phyloP scores from a whole-genome alignment of 2,329 filamentous ascomycete species.

The Sarocladium kiliense region DNA sequence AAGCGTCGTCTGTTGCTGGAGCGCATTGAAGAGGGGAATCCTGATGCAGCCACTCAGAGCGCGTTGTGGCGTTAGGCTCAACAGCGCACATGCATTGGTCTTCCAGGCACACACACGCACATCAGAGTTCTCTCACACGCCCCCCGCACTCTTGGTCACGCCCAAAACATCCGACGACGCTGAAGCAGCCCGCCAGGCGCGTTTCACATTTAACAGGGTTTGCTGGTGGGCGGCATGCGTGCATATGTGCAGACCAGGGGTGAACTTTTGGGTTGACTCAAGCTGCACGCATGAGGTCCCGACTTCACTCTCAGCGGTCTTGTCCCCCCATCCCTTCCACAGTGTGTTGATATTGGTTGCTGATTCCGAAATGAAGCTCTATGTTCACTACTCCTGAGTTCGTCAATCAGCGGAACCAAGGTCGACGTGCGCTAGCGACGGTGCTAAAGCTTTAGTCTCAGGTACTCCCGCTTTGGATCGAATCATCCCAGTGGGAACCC shows the following conservation, averaged over 20 bases:
- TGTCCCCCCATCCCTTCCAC: not conserved
- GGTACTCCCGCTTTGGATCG: not conserved
- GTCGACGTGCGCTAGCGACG: not conserved
- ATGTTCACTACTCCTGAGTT: not conserved
- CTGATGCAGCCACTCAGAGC: constrained; percentile 2
- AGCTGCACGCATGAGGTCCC: not conserved
- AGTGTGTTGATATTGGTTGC: not conserved
- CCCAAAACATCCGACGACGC: constrained; percentile 6
- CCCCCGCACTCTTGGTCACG: not conserved
- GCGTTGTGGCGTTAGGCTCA: constrained; percentile 4
- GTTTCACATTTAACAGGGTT: constrained; percentile 15
- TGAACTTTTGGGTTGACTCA: not conserved
- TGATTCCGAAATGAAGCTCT: no score
- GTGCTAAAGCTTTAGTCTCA: not conserved
- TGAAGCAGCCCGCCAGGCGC: constrained; percentile 15
- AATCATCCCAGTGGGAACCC: not conserved
- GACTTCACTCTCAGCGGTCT: not conserved
- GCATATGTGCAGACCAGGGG: not conserved
- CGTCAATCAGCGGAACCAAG: not conserved
- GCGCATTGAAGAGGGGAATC: not conserved
- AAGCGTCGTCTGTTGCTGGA: not conserved
- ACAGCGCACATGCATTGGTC: not conserved
- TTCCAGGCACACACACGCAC: no score
- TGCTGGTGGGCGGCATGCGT: not conserved
- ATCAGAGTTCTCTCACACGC: not conserved